Evolutionary conservation across 176 grass and related monocot genomes (phyloP), one percentile per base, ranked within the genome.

Genomic region (Oryza coarctata): DNA sequence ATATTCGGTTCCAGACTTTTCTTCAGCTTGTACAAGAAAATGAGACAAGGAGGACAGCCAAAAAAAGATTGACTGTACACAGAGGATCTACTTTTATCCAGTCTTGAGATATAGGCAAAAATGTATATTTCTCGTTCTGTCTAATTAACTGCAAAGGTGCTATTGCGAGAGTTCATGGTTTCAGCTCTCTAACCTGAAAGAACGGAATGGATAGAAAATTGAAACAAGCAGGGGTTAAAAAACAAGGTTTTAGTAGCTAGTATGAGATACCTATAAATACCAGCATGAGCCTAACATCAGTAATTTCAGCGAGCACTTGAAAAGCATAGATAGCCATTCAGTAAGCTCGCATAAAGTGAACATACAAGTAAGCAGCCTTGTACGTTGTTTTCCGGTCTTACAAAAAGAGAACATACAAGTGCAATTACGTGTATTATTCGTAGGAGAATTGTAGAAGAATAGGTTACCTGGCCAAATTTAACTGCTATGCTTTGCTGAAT

Each of bases 1-100:
- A 14, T 36, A 84, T 80, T 84, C 67, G 70, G 75, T 87, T 79
- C 73, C n/a, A 10, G 60, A 8, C 49, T 45, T 87, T 70, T 66
- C 27, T 65, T 81, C 40, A 7, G 25, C 25, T 68, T 60, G 25
- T 17, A 32, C 30, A 55, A 75, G 70, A 74, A 76, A 6, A 5
- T 3, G 7, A 77, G 6, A 57, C 22, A 17, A 30, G 14, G 6
- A 57, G 50, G n/a, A 0, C 31, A 20, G 25, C 14, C 38, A 39
- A 9, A 58, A 43, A 32, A 63, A 29, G 71, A 60, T 35, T 26
- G 25, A 23, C 20, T 58, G 8, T 30, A 60, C 9, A 60, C 11
- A 20, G 70, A 28, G 12, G 52, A 70, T 58, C 25, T 41, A 23
- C 12, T 63, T 30, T 63, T 33, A 43, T 25, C 50, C 68, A 72